Evolutionary conservation across 805 yeast species (phyloP).

Genomic region (Wickerhamomyces alni): DNA sequence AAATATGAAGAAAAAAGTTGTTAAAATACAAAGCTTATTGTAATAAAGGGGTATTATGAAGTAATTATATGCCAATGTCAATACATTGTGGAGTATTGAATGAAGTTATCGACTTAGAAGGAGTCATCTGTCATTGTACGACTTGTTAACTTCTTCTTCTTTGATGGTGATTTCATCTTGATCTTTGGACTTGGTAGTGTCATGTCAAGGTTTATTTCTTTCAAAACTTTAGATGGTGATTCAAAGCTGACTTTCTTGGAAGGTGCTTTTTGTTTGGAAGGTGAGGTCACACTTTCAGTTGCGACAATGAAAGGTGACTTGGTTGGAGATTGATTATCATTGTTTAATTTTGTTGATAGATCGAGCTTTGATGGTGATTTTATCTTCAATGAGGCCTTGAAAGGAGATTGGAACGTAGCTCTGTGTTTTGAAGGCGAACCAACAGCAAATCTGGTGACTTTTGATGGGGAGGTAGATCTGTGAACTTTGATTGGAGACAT

Average conservation of each 20-base stretch:
- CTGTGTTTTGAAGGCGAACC: constrained; percentile 1
- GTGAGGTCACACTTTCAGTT: neutral
- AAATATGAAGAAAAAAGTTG: neutral
- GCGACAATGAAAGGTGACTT: neutral
- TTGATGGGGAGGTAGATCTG: constrained; percentile 1
- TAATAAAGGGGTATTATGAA: too few species aligned
- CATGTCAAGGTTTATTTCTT: constrained; percentile 12
- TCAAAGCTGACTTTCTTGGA: constrained; percentile 1
- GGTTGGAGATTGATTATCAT: neutral
- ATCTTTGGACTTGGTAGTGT: constrained; percentile 7
- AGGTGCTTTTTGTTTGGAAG: constrained; percentile 1
- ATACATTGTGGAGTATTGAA: neutral
- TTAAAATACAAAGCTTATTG: neutral
- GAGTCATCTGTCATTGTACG: constrained; percentile 7
- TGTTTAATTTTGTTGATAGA: neutral
- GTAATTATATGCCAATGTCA: neutral
- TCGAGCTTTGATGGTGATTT: constrained; percentile 1
- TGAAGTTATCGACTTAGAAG: too few species aligned
- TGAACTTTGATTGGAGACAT: constrained; percentile 14
- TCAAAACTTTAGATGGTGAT: constrained; percentile 13
- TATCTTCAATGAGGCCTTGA: constrained; percentile 10
- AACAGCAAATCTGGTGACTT: neutral
- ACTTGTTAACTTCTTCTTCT: constrained; percentile 13
- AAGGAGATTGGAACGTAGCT: constrained; percentile 13
- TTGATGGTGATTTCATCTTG: constrained; percentile 10